phyloP scores from a whole-genome alignment of 768 basidiomycete genomes.

The Pseudohyphozyma bogoriensis region DNA sequence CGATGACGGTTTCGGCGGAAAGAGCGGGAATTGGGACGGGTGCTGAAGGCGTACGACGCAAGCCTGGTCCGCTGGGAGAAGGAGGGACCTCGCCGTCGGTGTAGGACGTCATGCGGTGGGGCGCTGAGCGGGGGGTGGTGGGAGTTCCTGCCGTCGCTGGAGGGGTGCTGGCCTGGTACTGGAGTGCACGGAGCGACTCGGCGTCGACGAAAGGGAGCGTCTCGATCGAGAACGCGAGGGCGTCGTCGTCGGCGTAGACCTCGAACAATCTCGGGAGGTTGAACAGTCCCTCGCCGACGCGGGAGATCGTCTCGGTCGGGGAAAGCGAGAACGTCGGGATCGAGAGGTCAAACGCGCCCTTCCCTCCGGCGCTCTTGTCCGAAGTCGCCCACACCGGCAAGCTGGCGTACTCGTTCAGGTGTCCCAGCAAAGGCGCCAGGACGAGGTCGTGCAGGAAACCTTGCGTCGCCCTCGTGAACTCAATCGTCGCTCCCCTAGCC shows the following conservation, averaged over 20 bases:
- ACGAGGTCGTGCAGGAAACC: constrained; percentile 68
- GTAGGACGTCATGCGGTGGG: constrained; percentile 37
- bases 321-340: constrained; percentile 89
- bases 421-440: constrained; percentile 65
- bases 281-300: constrained; percentile 83
- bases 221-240: constrained; percentile 73
- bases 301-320: constrained; percentile 76
- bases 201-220: constrained; percentile 63
- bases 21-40: constrained; percentile 9
- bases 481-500: constrained; percentile 19
- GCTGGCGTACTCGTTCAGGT: constrained; percentile 60
- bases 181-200: constrained; percentile 37
- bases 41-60: not conserved
- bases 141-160: not conserved
- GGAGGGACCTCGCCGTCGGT: constrained; percentile 28
- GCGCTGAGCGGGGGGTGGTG: constrained; percentile 35
- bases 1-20: constrained; percentile 69
- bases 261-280: constrained; percentile 90
- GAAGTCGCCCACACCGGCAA: constrained; percentile 55
- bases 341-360: constrained; percentile 44
- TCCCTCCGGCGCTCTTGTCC: constrained; percentile 46
- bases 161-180: constrained; percentile 4
- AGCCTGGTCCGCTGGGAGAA: not conserved
- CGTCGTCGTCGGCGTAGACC: constrained; percentile 78
- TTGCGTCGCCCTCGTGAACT: constrained; percentile 51